phyloP scores from a whole-genome alignment of 495 filamentous ascomycete genomes.

The Articulospora tetracladia region DNA sequence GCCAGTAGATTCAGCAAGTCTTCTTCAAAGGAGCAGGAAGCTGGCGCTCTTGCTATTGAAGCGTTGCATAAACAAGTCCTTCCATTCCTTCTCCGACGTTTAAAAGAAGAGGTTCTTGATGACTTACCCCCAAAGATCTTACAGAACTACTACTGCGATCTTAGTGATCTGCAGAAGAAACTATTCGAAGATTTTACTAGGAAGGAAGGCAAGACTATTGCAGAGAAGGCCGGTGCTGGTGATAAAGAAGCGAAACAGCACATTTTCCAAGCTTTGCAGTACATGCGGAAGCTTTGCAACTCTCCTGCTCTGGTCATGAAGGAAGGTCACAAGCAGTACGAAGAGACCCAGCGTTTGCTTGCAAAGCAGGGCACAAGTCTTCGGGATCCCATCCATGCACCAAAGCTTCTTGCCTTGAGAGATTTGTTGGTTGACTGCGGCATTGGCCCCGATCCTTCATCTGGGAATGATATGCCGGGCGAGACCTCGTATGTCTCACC shows the following conservation, averaged over 20 bases:
- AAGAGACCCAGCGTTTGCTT: constrained; percentile 73
- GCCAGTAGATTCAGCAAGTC: constrained; percentile 93
- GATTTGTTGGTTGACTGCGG: constrained; percentile 94
- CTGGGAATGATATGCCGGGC: constrained; percentile 54
- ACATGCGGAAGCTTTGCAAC: constrained; percentile 99
- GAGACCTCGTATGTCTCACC: constrained; percentile 78
- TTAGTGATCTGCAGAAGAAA: constrained; percentile 89
- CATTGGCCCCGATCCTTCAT: constrained; percentile 68
- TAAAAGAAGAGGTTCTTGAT: constrained; percentile 97
- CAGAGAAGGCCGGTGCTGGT: constrained; percentile 67
- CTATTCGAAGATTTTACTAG: constrained; percentile 95
- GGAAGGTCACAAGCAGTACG: constrained; percentile 86
- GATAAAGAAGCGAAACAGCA: constrained; percentile 95
- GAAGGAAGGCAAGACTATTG: constrained; percentile 81
- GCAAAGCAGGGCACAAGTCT: constrained; percentile 68
- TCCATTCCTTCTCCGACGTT: constrained; percentile 90
- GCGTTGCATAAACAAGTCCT: constrained; percentile 96
- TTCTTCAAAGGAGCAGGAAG: constrained; percentile 97
- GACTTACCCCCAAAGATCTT: constrained; percentile 97
- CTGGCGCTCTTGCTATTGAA: constrained; percentile 92
- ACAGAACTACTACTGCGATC: constrained; percentile 99
- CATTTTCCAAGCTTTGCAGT: constrained; percentile 98
- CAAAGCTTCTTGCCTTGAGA: constrained; percentile 83
- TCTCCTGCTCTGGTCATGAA: constrained; percentile 95
- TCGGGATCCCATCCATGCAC: constrained; percentile 82